Evolutionary conservation across 768 basidiomycete genomes (phyloP).

Genomic region (Macrocybe gigantea): DNA sequence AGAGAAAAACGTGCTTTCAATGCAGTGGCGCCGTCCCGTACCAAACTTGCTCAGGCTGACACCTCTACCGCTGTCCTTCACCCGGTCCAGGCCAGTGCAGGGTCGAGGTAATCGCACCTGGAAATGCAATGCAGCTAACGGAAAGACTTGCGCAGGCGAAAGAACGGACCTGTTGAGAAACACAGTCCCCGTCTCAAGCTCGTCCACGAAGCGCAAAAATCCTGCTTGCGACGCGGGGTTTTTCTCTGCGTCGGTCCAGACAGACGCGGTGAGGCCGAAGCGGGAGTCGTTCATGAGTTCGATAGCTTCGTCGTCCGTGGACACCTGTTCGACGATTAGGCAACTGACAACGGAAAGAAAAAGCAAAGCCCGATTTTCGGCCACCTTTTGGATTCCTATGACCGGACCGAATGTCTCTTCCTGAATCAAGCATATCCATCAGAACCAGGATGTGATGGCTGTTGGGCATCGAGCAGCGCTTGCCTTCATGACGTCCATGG

Average conservation of each 20-base stretch:
- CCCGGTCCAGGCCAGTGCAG: constrained; percentile 94
- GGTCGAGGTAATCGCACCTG: constrained; percentile 87
- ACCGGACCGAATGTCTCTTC: constrained; percentile 93
- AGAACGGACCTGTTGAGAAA: constrained; percentile 73
- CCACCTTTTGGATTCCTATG: constrained; percentile 87
- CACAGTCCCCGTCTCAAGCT: constrained; percentile 86
- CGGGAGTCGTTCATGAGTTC: constrained; percentile 93
- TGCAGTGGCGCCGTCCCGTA: constrained; percentile 24
- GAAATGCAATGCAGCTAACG: neutral
- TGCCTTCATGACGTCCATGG: constrained; percentile 92
- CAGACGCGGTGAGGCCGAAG: constrained; percentile 89
- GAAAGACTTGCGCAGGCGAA: neutral
- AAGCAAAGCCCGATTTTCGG: neutral
- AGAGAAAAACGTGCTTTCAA: neutral
- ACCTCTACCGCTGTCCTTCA: constrained; percentile 90
- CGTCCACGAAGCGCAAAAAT: constrained; percentile 64
- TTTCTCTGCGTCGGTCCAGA: constrained; percentile 79
- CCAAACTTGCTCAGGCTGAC: constrained; percentile 88
- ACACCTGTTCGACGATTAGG: constrained; percentile 40
- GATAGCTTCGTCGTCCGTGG: constrained; percentile 84
- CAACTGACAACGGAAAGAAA: neutral
- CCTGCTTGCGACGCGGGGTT: constrained; percentile 58
- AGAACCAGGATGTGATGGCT: neutral
- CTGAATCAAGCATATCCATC: constrained; percentile 23
- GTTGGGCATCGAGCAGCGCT: constrained; percentile 2